Conservation (phyloP, 805 yeast species). For the Dipodascus geniculatus region DNA sequence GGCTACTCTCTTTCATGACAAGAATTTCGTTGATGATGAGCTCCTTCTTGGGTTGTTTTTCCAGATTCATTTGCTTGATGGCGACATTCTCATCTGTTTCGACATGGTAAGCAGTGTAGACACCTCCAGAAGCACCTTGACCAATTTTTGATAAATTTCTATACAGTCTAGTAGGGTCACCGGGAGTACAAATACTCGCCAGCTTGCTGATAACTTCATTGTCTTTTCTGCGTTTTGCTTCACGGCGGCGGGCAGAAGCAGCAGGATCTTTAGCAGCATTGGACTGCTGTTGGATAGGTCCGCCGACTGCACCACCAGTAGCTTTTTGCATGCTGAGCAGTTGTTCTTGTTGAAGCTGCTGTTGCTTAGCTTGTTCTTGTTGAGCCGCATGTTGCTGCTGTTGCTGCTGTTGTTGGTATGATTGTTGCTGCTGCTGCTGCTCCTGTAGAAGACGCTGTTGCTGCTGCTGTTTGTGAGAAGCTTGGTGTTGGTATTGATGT, state of each 20-base stretch:
- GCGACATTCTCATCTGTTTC: slow-evolving; percentile 66
- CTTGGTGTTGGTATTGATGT: slow-evolving; percentile 23
- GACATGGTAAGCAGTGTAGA: slow-evolving; percentile 62
- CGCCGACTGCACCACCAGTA: slow-evolving; percentile 17
- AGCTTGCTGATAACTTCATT: slow-evolving; percentile 61
- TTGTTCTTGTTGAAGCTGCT: slow-evolving; percentile 16
- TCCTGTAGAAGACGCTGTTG: background rate
- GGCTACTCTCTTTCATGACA: slow-evolving; percentile 94
- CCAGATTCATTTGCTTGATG: slow-evolving; percentile 88
- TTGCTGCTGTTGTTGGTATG: slow-evolving; percentile 6
- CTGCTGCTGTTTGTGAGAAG: slow-evolving; percentile 1
- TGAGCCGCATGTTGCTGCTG: slow-evolving; percentile 10
- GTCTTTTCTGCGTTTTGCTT: slow-evolving; percentile 62
- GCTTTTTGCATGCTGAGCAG: slow-evolving; percentile 19
- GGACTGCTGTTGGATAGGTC: slow-evolving; percentile 9
- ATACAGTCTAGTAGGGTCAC: slow-evolving; percentile 70
- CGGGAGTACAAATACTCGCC: slow-evolving; percentile 65
- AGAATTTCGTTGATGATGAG: slow-evolving; percentile 89
- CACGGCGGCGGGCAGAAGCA: slow-evolving; percentile 40
- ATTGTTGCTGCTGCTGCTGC: slow-evolving; percentile 6
- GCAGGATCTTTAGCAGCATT: slow-evolving; percentile 14
- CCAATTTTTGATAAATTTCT: slow-evolving; percentile 48
- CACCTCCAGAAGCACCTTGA: slow-evolving; percentile 97
- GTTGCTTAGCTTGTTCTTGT: slow-evolving; percentile 7
- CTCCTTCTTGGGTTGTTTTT: slow-evolving; percentile 88